phyloP scores from a whole-genome alignment of 495 filamentous ascomycete genomes.

The Hypoxylon fuscum region DNA sequence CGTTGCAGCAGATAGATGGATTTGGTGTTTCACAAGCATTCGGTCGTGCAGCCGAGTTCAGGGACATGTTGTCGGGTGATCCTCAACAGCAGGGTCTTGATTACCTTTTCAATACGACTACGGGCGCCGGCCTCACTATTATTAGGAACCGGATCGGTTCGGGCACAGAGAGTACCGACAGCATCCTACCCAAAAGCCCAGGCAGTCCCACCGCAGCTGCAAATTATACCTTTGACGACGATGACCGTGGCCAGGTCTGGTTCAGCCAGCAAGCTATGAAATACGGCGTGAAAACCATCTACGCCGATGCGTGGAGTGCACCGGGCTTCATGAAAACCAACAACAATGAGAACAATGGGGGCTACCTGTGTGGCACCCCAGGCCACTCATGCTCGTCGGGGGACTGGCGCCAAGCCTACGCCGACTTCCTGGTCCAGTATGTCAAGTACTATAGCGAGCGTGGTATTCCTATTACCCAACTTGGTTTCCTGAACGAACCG shows the following conservation, averaged over 20 bases:
- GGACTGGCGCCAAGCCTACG: constrained; percentile 66
- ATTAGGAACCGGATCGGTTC: constrained; percentile 62
- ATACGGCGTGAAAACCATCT: constrained; percentile 57
- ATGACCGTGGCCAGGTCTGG: constrained; percentile 61
- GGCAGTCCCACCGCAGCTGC: constrained; percentile 45
- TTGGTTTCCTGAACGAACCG: constrained; percentile 68
- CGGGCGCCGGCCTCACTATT: constrained; percentile 62
- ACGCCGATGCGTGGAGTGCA: constrained; percentile 65
- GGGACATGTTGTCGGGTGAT: constrained; percentile 41
- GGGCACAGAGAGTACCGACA: constrained; percentile 39
- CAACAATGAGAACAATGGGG: constrained; percentile 54
- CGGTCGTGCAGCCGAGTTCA: constrained; percentile 53
- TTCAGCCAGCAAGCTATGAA: constrained; percentile 57
- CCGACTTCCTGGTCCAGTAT: constrained; percentile 63
- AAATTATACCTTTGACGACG: constrained; percentile 55
- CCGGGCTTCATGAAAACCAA: constrained; percentile 69
- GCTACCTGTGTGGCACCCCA: constrained; percentile 62
- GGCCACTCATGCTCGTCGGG: constrained; percentile 55
- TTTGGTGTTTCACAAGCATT: constrained; percentile 64
- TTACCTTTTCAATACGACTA: constrained; percentile 56
- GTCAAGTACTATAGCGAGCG: constrained; percentile 55
- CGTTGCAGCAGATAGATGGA: constrained; percentile 55
- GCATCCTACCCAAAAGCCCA: constrained; percentile 54
- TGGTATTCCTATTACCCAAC: constrained; percentile 58
- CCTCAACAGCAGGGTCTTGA: constrained; percentile 52